Base-by-base conservation (phyloP, 495 filamentous ascomycete species). In the Xylaria castorea region DNA sequence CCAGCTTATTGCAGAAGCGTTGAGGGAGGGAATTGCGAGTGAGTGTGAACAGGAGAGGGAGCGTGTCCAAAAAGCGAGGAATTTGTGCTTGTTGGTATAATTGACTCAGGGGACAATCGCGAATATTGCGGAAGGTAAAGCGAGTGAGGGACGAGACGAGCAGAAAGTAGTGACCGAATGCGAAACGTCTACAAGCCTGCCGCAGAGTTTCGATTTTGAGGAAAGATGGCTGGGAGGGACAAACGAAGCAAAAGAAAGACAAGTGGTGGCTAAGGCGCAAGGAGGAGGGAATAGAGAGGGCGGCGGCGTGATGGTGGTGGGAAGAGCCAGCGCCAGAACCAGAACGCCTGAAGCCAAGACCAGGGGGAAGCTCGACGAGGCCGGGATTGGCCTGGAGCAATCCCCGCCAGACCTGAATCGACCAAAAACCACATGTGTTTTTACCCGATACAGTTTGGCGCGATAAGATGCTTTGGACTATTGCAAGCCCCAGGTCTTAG, bases 141-240 rank as follows among this genome's bases (percentile, higher is more conserved):
- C 8, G 63, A 66, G 27, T 16, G 38, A 44, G 27, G 12, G 5
- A 30, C 16, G 3, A 38, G 58, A 61, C 8, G 60, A 3, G 60
- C 9, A 36, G 25, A 40, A 65, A 32, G 9, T 44, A 68, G 66
- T 42, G 66, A 42, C 20, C 32, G 46, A 30, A 51, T 51, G 50
- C n/a, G 66, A 68, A 68, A 44, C 36, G 46, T 68, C 66, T 44
- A 68, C 66, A 32, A 67, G 64, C 64, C 46, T 40, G 66, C 48
- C 66, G 50, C 30, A 53, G 46, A 36, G 30, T 51, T 51, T 67
- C 32, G 20, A 3, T 36, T 36, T 27, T 7, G 20, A 67, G 27
- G 30, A 51, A 46, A 7, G 48, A 53, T 40, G 50, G 34, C 34
- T 20, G 32, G 20, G 48, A 20, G 18, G 51, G 27, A 62, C 16